These are phyloP conservation scores for Telopea speciosissima DNA, from an alignment of 177 flowering plant species.

Conservation along the genomic window DNA sequence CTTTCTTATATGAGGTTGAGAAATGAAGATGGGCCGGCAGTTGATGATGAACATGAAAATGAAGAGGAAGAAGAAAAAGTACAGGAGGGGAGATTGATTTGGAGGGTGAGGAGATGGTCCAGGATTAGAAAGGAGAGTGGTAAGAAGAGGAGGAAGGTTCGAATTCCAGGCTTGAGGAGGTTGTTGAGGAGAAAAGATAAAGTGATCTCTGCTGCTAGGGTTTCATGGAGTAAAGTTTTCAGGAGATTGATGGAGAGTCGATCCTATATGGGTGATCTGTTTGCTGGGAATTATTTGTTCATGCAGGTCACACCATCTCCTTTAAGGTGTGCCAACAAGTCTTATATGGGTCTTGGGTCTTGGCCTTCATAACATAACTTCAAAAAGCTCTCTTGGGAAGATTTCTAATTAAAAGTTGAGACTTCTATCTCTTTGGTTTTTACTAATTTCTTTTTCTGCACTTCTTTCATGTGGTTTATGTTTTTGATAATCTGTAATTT, in stretches of 20 bases:
- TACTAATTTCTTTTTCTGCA: too few species aligned
- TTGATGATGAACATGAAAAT: slow-evolving; percentile 19
- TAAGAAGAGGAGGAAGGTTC: slow-evolving; percentile 1
- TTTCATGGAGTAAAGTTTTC: slow-evolving; percentile 8
- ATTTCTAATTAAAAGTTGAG: neutral
- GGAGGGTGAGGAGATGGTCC: slow-evolving; percentile 11
- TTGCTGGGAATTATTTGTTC: slow-evolving; percentile 37
- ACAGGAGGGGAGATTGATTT: too few species aligned
- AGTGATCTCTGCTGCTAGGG: neutral
- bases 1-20: slow-evolving; percentile 35
- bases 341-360: slow-evolving; percentile 2
- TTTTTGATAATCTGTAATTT: too few species aligned
- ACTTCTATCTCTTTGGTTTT: too few species aligned
- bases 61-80: slow-evolving; percentile 4
- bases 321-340: slow-evolving; percentile 8
- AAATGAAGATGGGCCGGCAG: slow-evolving; percentile 18
- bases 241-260: slow-evolving; percentile 17
- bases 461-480: too few species aligned
- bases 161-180: slow-evolving; percentile 15
- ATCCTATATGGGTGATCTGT: slow-evolving; percentile 9
- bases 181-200: slow-evolving; percentile 13
- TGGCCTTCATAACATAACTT: neutral
- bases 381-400: neutral
- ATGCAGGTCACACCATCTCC: slow-evolving; percentile 35
- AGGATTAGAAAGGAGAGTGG: slow-evolving; percentile 6